Conservation (phyloP, 2,329 filamentous ascomycete genomes). For the Colletotrichum sp. region DNA sequence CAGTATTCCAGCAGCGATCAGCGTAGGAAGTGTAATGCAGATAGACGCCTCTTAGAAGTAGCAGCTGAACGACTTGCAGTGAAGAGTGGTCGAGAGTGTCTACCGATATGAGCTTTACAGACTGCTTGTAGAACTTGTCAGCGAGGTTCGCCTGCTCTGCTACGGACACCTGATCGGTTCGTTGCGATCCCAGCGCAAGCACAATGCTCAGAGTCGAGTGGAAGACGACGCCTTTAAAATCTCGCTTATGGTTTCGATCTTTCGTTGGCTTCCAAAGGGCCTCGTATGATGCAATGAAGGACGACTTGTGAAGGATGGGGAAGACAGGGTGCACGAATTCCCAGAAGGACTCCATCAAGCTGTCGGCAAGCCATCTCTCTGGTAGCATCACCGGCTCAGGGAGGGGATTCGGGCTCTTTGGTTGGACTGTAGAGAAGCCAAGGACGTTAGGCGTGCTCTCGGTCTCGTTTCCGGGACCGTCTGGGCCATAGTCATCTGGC, state of each 20-base stretch:
- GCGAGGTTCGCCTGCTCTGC: conserved; percentile 16
- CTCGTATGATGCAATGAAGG: conserved; percentile 14
- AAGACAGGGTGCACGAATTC: conserved; percentile 23
- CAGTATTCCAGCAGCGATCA: conserved; percentile 33
- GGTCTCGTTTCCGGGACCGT: not conserved
- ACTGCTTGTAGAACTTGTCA: conserved; percentile 31
- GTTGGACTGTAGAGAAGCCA: not conserved
- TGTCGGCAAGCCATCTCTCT: not conserved
- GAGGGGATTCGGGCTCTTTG: not conserved
- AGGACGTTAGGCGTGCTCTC: not conserved
- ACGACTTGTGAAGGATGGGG: conserved; percentile 16
- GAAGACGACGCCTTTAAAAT: conserved; percentile 18
- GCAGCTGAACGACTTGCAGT: conserved; percentile 30
- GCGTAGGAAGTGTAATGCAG: conserved; percentile 30
- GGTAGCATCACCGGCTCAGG: not conserved
- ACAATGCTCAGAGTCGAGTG: conserved; percentile 32
- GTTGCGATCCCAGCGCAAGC: conserved; percentile 32
- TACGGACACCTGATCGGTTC: conserved; percentile 11
- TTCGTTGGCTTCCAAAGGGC: conserved; percentile 3
- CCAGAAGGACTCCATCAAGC: conserved; percentile 15
- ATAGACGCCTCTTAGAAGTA: conserved; percentile 31
- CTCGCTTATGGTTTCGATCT: not conserved
- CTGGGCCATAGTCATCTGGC: not conserved
- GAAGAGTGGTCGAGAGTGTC: conserved; percentile 30
- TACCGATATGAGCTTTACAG: conserved; percentile 26